These are phyloP conservation scores for Coniella vitis DNA, from an alignment of 2,329 filamentous ascomycete genomes.

Conservation along the genomic window DNA sequence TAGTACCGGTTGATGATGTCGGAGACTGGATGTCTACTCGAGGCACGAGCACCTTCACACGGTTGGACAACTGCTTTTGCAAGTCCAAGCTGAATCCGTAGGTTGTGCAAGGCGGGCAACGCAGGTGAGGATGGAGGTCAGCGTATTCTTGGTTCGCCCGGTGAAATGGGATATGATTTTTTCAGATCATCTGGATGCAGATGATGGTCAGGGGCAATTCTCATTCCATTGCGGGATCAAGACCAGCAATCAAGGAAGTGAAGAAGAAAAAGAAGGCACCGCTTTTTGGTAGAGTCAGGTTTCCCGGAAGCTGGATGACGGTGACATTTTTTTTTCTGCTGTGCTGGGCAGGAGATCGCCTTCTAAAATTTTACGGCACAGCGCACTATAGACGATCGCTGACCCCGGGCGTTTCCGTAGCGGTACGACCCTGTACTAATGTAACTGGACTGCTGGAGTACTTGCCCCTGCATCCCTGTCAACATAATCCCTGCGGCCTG, in stretches of 20 bases:
- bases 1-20: conserved; percentile 18
- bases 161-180: not conserved
- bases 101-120: not conserved
- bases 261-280: not conserved
- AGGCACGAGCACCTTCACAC: conserved; percentile 1
- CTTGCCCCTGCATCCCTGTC: conserved; percentile 3
- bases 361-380: conserved; percentile 10
- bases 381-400: not conserved
- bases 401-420: conserved; percentile 1
- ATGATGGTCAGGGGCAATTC: not conserved
- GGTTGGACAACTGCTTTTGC: too few species aligned
- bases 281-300: conserved; percentile 2
- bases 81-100: too few species aligned
- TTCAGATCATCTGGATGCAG: conserved; percentile 12
- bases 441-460: too few species aligned
- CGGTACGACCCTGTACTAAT: not conserved
- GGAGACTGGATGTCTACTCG: not conserved
- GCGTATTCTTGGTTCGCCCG: not conserved
- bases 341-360: not conserved
- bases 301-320: conserved; percentile 13
- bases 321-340: conserved; percentile 14
- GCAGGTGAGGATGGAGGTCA: not conserved
- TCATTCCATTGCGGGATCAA: not conserved
- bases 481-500: conserved; percentile 4
- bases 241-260: too few species aligned